Evolutionary conservation across 768 basidiomycete species (phyloP).

Genomic region (Lactarius evosmus): DNA sequence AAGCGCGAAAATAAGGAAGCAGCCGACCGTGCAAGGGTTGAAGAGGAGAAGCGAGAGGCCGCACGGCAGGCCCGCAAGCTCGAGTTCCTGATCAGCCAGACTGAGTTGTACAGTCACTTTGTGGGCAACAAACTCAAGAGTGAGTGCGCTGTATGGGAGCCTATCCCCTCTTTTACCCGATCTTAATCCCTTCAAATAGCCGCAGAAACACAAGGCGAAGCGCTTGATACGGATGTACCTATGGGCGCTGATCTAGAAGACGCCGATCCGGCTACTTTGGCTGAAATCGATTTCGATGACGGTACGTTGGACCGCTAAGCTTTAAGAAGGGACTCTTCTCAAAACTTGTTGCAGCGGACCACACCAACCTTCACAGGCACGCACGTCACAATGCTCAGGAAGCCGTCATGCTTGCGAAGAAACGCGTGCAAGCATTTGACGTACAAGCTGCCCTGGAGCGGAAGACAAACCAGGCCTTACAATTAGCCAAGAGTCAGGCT

Average conservation of each 20-base stretch:
- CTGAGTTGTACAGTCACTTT: conserved; percentile 98
- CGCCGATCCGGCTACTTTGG: conserved; percentile 49
- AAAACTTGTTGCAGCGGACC: conserved; percentile 59
- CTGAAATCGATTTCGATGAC: conserved; percentile 88
- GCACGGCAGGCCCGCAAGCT: conserved; percentile 93
- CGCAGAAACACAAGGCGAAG: conserved; percentile 69
- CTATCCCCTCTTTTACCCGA: conserved; percentile 10
- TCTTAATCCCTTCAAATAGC: conserved; percentile 44
- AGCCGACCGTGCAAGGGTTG: conserved; percentile 77
- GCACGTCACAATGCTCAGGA: conserved; percentile 88
- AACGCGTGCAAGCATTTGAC: conserved; percentile 84
- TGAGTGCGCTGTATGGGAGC: conserved; percentile 37
- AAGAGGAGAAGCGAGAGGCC: conserved; percentile 92
- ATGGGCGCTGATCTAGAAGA: conserved; percentile 58
- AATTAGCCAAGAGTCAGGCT: conserved; percentile 55
- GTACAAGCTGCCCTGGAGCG: conserved; percentile 74
- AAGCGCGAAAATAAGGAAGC: conserved; percentile 96
- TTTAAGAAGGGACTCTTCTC: conserved; percentile 2
- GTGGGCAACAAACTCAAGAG: conserved; percentile 95
- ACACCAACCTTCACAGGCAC: conserved; percentile 79
- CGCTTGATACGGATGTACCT: conserved; percentile 44
- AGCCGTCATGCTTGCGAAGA: conserved; percentile 73
- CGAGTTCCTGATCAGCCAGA: conserved; percentile 98
- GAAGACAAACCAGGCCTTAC: conserved; percentile 74
- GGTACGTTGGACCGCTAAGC: conserved; percentile 45